phyloP scores from a whole-genome alignment of 495 filamentous ascomycete genomes.

The Lepraria neglecta region DNA sequence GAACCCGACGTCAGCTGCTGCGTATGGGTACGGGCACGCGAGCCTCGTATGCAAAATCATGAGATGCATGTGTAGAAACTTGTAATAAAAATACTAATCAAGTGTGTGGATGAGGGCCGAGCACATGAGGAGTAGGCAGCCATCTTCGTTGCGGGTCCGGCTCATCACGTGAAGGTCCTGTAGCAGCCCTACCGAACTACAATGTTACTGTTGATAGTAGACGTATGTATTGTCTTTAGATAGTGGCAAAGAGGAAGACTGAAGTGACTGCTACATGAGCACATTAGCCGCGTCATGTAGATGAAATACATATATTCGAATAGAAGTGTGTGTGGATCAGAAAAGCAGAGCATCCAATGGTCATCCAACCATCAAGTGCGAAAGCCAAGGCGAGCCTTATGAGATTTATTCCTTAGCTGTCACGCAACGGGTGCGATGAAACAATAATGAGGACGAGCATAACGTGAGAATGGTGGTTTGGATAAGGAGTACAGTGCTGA shows the following conservation, averaged over 20 bases:
- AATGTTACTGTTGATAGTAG: background rate
- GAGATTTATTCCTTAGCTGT: too few relatives aligned
- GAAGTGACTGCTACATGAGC: background rate
- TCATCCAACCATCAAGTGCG: background rate
- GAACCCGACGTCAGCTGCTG: slow-evolving; percentile 3
- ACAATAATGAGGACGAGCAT: too few relatives aligned
- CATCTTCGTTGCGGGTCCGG: background rate
- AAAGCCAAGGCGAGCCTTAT: too few relatives aligned
- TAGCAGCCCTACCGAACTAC: background rate
- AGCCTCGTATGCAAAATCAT: background rate
- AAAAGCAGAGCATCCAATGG: background rate
- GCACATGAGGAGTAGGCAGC: background rate
- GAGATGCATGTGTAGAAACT: background rate
- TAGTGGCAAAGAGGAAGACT: slow-evolving; percentile 7
- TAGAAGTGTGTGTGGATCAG: background rate
- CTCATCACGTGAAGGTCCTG: background rate
- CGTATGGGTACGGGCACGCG: background rate
- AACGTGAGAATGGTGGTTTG: background rate
- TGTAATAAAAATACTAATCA: too few relatives aligned
- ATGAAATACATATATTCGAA: background rate
- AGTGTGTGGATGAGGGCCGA: background rate
- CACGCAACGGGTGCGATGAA: too few relatives aligned
- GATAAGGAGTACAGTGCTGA: too few relatives aligned
- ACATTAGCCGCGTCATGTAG: background rate
- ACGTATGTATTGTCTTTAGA: background rate